Conservation (phyloP, 257 asterid species). For the Apocynum venetum region DNA sequence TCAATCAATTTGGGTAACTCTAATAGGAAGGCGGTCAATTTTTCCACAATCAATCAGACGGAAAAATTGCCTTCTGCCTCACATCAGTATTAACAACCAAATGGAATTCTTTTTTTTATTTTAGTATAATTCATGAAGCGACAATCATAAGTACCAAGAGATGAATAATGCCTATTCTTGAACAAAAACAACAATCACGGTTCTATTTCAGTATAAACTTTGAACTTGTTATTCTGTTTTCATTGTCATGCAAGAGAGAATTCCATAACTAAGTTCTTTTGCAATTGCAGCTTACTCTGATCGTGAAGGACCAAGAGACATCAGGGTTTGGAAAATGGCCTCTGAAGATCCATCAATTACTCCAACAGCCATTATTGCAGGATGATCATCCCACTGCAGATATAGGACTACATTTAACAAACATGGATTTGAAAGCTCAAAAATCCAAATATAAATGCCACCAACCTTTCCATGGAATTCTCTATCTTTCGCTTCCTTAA, state of each 20-base stretch:
- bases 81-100: background rate
- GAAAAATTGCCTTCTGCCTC: background rate
- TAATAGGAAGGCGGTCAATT: background rate
- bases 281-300: conserved; percentile 59
- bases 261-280: background rate
- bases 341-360: conserved; percentile 71
- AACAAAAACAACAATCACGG: background rate
- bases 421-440: conserved; percentile 9
- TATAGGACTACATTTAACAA: conserved; percentile 18
- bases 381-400: conserved; percentile 78
- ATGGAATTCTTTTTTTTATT: background rate
- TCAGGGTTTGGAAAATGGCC: conserved; percentile 67
- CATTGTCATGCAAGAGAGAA: background rate
- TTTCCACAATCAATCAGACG: background rate
- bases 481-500: conserved; percentile 90
- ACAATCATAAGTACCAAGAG: background rate
- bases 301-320: conserved; percentile 86
- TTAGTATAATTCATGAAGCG: background rate
- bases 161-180: background rate
- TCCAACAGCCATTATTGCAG: conserved; percentile 97
- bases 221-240: background rate
- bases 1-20: background rate
- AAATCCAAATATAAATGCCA: conserved; percentile 16
- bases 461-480: conserved; percentile 66
- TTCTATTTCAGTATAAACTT: background rate